Percentiles rank a stretch among this genome's conserved stretches.
Evolutionary conservation across 306 rosid species (phyloP).

Genomic region (Gleditsia sinensis): DNA sequence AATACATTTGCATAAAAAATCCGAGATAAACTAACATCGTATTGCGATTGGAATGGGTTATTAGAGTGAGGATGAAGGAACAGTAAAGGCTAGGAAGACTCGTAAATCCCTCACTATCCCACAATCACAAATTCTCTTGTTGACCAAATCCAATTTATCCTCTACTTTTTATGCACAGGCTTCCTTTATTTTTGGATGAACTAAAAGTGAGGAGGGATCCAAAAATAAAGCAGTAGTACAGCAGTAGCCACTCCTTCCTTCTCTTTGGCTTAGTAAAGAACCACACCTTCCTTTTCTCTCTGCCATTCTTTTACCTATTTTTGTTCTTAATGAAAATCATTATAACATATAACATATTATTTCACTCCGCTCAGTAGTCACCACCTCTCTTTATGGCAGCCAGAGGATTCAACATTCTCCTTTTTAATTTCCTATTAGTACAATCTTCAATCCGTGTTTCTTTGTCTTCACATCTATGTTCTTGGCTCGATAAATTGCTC

Average conservation of each 20-base stretch:
- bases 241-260: not conserved
- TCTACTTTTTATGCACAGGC: constrained; percentile 4
- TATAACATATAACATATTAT: constrained; percentile 22
- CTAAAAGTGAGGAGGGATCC: constrained; percentile 35
- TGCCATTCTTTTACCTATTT: constrained; percentile 11
- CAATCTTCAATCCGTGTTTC: constrained; percentile 5
- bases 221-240: constrained; percentile 19
- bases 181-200: constrained; percentile 35
- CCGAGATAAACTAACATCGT: too few species aligned
- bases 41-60: too few species aligned
- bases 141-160: constrained; percentile 45
- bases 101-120: constrained; percentile 11
- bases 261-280: not conserved
- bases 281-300: constrained; percentile 28
- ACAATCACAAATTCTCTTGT: constrained; percentile 15
- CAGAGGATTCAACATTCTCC: constrained; percentile 7
- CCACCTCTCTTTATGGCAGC: constrained; percentile 33
- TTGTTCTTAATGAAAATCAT: not conserved
- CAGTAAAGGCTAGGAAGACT: constrained; percentile 44
- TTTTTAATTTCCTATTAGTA: not conserved
- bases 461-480: not conserved
- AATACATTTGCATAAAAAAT: too few species aligned
- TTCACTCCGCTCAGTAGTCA: not conserved
- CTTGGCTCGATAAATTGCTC: not conserved
- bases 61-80: constrained; percentile 10